Base-by-base conservation (phyloP, 2,329 filamentous ascomycete species). In the Exutisphaerella laricina region DNA sequence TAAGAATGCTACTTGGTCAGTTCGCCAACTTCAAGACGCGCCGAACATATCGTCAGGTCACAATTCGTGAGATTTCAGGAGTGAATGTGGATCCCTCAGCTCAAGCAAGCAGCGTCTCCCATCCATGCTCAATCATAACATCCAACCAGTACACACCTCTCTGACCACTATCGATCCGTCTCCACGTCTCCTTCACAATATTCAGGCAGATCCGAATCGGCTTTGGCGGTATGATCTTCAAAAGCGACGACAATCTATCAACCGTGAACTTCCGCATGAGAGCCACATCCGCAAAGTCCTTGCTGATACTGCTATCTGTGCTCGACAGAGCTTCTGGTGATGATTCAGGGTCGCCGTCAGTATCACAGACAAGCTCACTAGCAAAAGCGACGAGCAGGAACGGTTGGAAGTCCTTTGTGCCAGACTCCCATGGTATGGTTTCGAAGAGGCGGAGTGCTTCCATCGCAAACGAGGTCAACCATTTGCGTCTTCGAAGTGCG, bases 101-200 rank as follows among this genome's bases (percentile, higher is more conserved):
- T 58, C 47, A 72, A 17, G 69, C 73, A 68, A 77, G 73, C 18
- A 77, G 69, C 6, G 74, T 77, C 55, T 77, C 71, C 72, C 73
- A 78, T 6, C 73, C 72, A 45, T 73, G 75, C 57, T 76, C 71
- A 49, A 74, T 71, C 72, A 78, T 75, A 4, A 78, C 68, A 57
- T 78, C 74, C 49, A 78, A 68, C 75, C 74, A 78, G 55, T 75
- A 77, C 3, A 69, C 64, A 31, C 71, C 65, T 10, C 67, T 62
- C 1, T 51, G 46, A 28, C 71, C 72, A 5, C 64, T 63, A 50
- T 78, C 75, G 53, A 74, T 68, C 39, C 70, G 61, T 34, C 61
- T 58, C 75, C 74, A 78, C 0, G 74, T 73, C 57, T 76, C 73
- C 44, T 67, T 65, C 14, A 78, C 69, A 9, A 78, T 60, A 33